phyloP scores from a whole-genome alignment of 202 grass and related monocot genomes.

The Brachypodium distachyon region DNA sequence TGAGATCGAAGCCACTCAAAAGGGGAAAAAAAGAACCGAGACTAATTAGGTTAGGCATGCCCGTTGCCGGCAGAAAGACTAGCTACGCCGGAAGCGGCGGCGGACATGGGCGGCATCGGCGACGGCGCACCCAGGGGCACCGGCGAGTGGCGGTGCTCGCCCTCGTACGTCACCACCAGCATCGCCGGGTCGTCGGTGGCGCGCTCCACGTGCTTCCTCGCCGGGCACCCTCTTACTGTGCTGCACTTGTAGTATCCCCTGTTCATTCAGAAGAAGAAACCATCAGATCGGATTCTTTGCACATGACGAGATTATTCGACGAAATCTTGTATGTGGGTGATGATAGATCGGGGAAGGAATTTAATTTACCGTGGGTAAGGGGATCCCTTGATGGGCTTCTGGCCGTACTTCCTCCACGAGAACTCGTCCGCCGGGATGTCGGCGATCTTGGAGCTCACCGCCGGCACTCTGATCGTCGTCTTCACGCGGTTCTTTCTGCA shows the following conservation, averaged over 20 bases:
- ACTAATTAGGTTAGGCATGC: background rate
- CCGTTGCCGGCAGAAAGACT: constrained; percentile 28
- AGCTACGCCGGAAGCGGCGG: background rate
- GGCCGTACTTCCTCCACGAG: constrained; percentile 98
- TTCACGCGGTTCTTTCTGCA: constrained; percentile 71
- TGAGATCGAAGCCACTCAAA: background rate
- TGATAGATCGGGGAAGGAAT: background rate
- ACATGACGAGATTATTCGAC: fast-evolving
- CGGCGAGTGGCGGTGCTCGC: constrained; percentile 74
- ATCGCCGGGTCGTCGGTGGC: constrained; percentile 81
- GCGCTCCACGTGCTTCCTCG: constrained; percentile 94
- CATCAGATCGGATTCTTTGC: background rate
- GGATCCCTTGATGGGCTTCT: constrained; percentile 98
- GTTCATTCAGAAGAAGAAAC: background rate
- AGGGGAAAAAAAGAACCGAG: background rate
- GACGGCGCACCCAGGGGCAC: background rate
- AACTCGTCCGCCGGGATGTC: constrained; percentile 91
- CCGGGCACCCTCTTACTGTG: constrained; percentile 71
- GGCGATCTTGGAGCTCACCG: constrained; percentile 74
- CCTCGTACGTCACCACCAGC: constrained; percentile 92
- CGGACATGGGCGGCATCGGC: background rate
- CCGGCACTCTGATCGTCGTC: constrained; percentile 73
- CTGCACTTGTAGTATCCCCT: constrained; percentile 99
- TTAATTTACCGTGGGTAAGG: constrained; percentile 77
- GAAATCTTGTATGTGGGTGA: background rate